Evolutionary conservation across 2,329 filamentous ascomycete species (phyloP).

Genomic region (Claviceps digitariae): DNA sequence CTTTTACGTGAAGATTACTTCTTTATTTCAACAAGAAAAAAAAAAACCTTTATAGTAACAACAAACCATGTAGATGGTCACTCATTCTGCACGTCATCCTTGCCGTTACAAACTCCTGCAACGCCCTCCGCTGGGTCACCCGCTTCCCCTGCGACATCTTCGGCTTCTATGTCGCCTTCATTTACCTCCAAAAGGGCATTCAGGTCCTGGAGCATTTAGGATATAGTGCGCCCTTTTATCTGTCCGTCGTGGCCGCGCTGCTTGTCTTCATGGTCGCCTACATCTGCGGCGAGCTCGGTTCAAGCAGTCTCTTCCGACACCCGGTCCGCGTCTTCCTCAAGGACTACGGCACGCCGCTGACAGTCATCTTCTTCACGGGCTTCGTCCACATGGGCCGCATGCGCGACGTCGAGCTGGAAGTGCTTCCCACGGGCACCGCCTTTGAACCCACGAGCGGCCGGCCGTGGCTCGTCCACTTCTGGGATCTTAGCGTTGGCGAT

Average conservation of each 20-base stretch:
- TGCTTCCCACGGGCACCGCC: constrained; percentile 59
- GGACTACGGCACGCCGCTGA: constrained; percentile 77
- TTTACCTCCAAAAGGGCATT: constrained; percentile 83
- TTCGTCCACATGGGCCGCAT: constrained; percentile 81
- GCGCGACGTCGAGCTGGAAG: constrained; percentile 53
- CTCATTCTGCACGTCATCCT: constrained; percentile 74
- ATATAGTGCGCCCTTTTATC: constrained; percentile 53
- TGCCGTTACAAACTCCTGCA: constrained; percentile 75
- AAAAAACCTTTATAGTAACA: neutral
- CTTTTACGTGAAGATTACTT: too few species aligned
- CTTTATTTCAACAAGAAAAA: too few species aligned
- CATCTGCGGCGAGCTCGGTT: constrained; percentile 56
- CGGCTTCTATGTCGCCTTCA: constrained; percentile 84
- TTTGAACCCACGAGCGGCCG: constrained; percentile 67
- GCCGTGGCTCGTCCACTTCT: constrained; percentile 69
- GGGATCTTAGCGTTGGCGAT: constrained; percentile 59
- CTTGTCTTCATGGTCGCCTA: constrained; percentile 70
- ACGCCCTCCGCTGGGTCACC: constrained; percentile 78
- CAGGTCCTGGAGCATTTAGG: constrained; percentile 72
- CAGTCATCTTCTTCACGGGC: constrained; percentile 76
- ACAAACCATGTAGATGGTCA: constrained; percentile 52
- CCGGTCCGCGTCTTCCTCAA: constrained; percentile 71
- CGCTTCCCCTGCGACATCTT: constrained; percentile 90
- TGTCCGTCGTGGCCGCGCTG: constrained; percentile 63
- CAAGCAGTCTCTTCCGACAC: constrained; percentile 59